Evolutionary conservation across 2,329 filamentous ascomycete genomes (phyloP).

Genomic region (Hyphodiscus sp.): DNA sequence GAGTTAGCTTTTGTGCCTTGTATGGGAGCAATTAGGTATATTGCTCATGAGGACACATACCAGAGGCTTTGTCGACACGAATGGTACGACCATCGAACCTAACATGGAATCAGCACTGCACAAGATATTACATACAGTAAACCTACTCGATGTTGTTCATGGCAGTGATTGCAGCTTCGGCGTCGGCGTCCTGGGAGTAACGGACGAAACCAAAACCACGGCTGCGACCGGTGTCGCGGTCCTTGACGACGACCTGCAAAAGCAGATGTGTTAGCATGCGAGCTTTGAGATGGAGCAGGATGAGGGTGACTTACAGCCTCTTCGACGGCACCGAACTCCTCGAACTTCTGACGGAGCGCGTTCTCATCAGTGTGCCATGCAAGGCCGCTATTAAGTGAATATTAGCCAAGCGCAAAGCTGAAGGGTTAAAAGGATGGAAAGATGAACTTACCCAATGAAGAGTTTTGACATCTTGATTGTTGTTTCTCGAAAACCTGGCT

Average conservation of each 20-base stretch:
- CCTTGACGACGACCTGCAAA: slow-evolving; percentile 86
- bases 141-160: slow-evolving; percentile 91
- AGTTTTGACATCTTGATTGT: slow-evolving; percentile 74
- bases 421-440: neutral
- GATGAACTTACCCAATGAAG: slow-evolving; percentile 74
- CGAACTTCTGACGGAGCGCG: slow-evolving; percentile 83
- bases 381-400: slow-evolving; percentile 61
- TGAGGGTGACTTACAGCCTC: slow-evolving; percentile 71
- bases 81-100: slow-evolving; percentile 94
- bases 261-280: slow-evolving; percentile 17
- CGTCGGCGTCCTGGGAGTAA: slow-evolving; percentile 70
- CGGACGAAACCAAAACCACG: slow-evolving; percentile 97
- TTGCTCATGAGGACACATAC: neutral
- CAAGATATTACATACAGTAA: neutral
- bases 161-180: slow-evolving; percentile 65
- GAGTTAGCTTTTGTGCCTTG: neutral
- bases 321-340: slow-evolving; percentile 83
- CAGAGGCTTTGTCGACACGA: slow-evolving; percentile 87
- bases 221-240: slow-evolving; percentile 92
- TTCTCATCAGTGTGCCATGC: slow-evolving; percentile 96
- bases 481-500: slow-evolving; percentile 27
- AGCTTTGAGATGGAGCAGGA: neutral
- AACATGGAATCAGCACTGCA: slow-evolving; percentile 10
- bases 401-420: slow-evolving; percentile 2
- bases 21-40: neutral